Conservation (phyloP, 164 flowering plant species). For the Liriodendron chinense region DNA sequence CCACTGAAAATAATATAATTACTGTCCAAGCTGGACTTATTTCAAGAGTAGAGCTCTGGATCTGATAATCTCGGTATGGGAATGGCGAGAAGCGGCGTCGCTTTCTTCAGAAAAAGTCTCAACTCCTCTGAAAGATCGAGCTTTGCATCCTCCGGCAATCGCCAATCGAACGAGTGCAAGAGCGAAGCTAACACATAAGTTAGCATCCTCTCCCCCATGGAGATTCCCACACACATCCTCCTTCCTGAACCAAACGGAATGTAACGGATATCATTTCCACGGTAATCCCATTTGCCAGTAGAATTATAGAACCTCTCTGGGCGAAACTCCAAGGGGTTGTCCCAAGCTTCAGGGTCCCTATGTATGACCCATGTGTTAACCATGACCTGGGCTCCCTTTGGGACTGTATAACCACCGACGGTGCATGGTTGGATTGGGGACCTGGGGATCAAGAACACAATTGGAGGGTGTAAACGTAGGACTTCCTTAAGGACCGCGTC, state of each 20-base stretch:
- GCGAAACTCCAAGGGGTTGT: slow-evolving; percentile 12
- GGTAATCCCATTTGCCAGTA: background rate
- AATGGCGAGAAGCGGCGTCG: slow-evolving; percentile 14
- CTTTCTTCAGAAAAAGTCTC: slow-evolving; percentile 9
- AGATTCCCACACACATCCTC: background rate
- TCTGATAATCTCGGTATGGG: slow-evolving; percentile 33
- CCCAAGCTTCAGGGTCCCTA: slow-evolving; percentile 17
- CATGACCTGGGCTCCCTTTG: background rate
- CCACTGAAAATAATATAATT: no score
- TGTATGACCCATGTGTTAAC: slow-evolving; percentile 7
- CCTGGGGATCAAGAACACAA: slow-evolving; percentile 3
- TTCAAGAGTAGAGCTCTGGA: slow-evolving; percentile 17
- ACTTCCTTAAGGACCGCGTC: background rate
- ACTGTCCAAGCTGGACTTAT: no score
- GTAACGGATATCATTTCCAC: background rate
- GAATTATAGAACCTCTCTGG: slow-evolving; percentile 8
- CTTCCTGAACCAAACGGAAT: slow-evolving; percentile 6
- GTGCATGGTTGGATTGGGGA: background rate
- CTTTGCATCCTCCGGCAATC: slow-evolving; percentile 16
- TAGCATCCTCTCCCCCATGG: background rate
- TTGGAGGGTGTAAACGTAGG: background rate
- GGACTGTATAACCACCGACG: slow-evolving; percentile 1
- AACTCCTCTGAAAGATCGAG: slow-evolving; percentile 24
- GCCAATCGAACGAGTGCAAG: slow-evolving; percentile 23
- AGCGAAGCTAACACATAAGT: background rate